These are phyloP conservation scores for Meira nashicola DNA, from an alignment of 1,284 basidiomycete genomes.

Conservation along the genomic window DNA sequence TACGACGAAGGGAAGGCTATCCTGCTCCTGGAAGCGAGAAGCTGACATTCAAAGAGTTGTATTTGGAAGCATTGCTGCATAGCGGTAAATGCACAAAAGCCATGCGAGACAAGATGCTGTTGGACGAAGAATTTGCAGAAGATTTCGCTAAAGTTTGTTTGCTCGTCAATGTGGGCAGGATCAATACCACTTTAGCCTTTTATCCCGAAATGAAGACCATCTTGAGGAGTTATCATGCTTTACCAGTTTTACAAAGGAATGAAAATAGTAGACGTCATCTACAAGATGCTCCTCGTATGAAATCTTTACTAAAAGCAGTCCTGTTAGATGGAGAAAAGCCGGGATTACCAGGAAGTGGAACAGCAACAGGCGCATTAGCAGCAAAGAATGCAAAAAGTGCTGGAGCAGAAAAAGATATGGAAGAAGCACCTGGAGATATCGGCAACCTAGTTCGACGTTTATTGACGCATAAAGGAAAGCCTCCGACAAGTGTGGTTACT, in stretches of 20 bases:
- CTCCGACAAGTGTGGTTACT: conserved; percentile 45
- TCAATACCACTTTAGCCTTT: conserved; percentile 87
- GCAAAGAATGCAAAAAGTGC: conserved; percentile 20
- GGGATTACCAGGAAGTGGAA: conserved; percentile 26
- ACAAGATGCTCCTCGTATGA: conserved; percentile 75
- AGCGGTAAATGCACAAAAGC: conserved; percentile 79
- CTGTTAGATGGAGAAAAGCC: conserved; percentile 65
- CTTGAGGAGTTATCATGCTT: conserved; percentile 73
- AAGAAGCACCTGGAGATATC: conserved; percentile 37
- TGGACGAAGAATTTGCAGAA: conserved; percentile 70
- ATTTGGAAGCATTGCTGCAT: conserved; percentile 71
- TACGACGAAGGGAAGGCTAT: conserved; percentile 19
- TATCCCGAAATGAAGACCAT: conserved; percentile 71
- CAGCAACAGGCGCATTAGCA: conserved; percentile 22
- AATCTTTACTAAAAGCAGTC: conserved; percentile 70
- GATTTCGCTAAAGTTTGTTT: conserved; percentile 75
- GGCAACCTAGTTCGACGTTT: neutral
- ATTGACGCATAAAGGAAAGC: conserved; percentile 23
- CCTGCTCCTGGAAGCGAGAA: conserved; percentile 34
- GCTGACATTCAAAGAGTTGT: conserved; percentile 72
- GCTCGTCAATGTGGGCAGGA: conserved; percentile 82
- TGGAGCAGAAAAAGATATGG: conserved; percentile 23
- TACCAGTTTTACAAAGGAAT: conserved; percentile 69
- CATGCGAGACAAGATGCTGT: conserved; percentile 75
- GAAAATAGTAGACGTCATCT: conserved; percentile 64